These are phyloP conservation scores for Pyrenula massariospora DNA, from an alignment of 495 filamentous ascomycete genomes.

Conservation along the genomic window DNA sequence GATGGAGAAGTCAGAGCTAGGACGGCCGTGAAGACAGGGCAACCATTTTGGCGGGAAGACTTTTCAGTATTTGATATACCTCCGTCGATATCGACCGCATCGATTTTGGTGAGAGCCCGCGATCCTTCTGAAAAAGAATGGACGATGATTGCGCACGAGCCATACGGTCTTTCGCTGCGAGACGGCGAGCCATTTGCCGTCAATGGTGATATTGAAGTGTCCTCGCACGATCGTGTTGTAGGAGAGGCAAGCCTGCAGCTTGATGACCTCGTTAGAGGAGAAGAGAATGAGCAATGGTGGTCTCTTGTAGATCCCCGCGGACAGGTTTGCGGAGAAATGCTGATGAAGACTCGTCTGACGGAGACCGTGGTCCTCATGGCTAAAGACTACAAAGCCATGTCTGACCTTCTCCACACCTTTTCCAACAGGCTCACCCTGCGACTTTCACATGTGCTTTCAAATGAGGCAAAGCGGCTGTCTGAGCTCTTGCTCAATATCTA, in stretches of 20 bases:
- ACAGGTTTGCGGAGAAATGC: slow-evolving; percentile 72
- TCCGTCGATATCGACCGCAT: slow-evolving; percentile 61
- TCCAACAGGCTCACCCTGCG: slow-evolving; percentile 71
- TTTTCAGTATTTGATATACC: slow-evolving; percentile 81
- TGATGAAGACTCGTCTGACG: slow-evolving; percentile 72
- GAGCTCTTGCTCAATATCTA: slow-evolving; percentile 89
- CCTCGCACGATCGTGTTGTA: slow-evolving; percentile 44
- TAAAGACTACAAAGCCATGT: slow-evolving; percentile 73
- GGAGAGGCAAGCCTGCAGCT: slow-evolving; percentile 75
- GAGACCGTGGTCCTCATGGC: slow-evolving; percentile 82
- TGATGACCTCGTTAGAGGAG: slow-evolving; percentile 68
- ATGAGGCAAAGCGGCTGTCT: slow-evolving; percentile 64
- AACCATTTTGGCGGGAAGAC: slow-evolving; percentile 92
- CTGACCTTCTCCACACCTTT: slow-evolving; percentile 77
- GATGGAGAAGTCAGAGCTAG: slow-evolving; percentile 82
- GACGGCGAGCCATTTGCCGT: slow-evolving; percentile 29
- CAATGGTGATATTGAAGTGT: slow-evolving; percentile 38
- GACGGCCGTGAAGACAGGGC: slow-evolving; percentile 73
- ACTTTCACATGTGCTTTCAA: slow-evolving; percentile 68
- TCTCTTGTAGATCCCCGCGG: slow-evolving; percentile 62
- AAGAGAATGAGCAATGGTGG: slow-evolving; percentile 85
- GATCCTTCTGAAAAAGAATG: slow-evolving; percentile 42
- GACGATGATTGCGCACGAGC: slow-evolving; percentile 35
- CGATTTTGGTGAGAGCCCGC: slow-evolving; percentile 66
- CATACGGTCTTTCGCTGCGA: slow-evolving; percentile 26